Evolutionary conservation across 2,329 filamentous ascomycete genomes (phyloP), one percentile per base, ranked within the genome.

Genomic region (Iodosphaeria phyllophila): DNA sequence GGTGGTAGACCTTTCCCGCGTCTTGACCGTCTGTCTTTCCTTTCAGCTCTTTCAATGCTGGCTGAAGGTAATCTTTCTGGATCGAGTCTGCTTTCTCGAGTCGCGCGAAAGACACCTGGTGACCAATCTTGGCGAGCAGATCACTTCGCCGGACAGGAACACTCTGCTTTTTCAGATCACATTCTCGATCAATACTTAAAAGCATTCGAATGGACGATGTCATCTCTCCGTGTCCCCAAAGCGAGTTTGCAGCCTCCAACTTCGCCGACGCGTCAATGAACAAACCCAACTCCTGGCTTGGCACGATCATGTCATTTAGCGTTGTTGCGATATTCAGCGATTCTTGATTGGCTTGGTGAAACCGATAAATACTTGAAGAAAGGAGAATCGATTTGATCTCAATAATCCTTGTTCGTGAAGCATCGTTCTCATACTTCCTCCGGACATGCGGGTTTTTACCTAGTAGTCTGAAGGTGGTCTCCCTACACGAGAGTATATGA

Each of bases 201-300:
- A 95, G 65, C 63, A 95, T 84, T 18, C 74, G 66, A 30, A 98
- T 92, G 0, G 89, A 92, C 0, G 79, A 70, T 12, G 74, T 69
- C 56, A 80, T 79, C 47, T 98, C 86, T 8, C 83, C 83, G 43
- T 92, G 77, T 32, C 91, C 82, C 86, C 89, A 98, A 1, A 98
- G 56, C 5, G 91, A 82, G 39, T 77, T 82, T 8, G 91, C 84
- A 6, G 79, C 68, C 46, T 95, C 89, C 27, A 86, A 66, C 33
- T 74, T 71, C 19, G 83, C 68, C 8, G 73, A 73, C 8, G 73
- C 77, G 40, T 83, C 75, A 22, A 93, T 68, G 29, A 72, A 65
- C 3, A 95, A 51, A 0, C 76, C 79, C n/a, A 80, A 48, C 0
- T 65, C 56, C 30, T 64, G 60, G 42, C 78, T 89, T 4, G 71